Base-by-base conservation (phyloP, 495 filamentous ascomycete species). In the Xylaria telfairii region DNA sequence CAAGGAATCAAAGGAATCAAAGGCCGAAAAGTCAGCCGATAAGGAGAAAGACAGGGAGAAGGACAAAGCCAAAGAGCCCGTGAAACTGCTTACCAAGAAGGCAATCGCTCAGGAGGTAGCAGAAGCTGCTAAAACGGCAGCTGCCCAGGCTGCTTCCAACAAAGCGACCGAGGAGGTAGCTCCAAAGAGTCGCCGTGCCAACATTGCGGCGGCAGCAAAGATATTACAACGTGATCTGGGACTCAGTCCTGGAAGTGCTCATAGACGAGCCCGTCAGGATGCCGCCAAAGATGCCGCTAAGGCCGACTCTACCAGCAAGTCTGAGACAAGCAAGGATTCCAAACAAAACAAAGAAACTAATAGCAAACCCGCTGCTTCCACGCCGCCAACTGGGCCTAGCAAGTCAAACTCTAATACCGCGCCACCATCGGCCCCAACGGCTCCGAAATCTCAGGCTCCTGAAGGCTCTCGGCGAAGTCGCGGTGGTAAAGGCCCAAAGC, bases 181-280 rank as follows among this genome's bases (percentile, higher is more conserved):
- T 26, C 70, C 81, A 13, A 82, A 83, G 81, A 84, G 81, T 65
- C 79, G 85, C 46, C 88, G 93, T 70, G 92, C 92, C 10, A 92
- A 88, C 71, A 91, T 89, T 44, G 87, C 90, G 37, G 90, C 87
- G 30, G 94, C 93, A 6, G 93, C 93, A 21, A 90, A 90, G 56
- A 97, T 98, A 69, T 80, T 98, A 28, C 94, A 97, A 74, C 90
- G 95, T 19, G 96, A 98, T 79, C 84, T 97, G 21, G 96, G 95
- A 21, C 85, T 98, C n/a, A 88, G 89, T 54, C 86, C 88, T 7
- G 87, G 88, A 65, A 87, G 84, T 59, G 85, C 86, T 12, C 85
- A 87, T 73, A 79, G 87, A 30, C 84, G 83, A 74, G 85, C 86
- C 13, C 82, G 84, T 41, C 79, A 85, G 70, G 79, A 87, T 73